phyloP scores from a whole-genome alignment of 129 eudicot genomes.

The Heracleum sosnowskyi region DNA sequence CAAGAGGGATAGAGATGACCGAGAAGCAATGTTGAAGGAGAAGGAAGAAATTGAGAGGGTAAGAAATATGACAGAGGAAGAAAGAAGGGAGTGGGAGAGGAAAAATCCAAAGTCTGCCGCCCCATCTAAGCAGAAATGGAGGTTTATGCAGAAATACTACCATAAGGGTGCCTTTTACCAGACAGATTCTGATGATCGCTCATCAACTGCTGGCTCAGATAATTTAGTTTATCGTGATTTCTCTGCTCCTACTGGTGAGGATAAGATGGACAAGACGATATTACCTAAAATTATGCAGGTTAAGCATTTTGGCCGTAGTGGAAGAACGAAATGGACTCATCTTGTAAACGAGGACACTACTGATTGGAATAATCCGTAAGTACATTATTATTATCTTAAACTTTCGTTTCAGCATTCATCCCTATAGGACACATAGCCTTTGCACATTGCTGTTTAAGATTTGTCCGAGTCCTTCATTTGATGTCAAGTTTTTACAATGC shows the following conservation, averaged over 20 bases:
- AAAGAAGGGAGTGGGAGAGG: constrained; percentile 98
- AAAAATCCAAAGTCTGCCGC: constrained; percentile 61
- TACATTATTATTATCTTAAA: not conserved
- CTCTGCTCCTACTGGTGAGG: constrained; percentile 95
- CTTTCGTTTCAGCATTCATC: not conserved
- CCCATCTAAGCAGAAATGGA: constrained; percentile 66
- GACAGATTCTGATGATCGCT: constrained; percentile 60
- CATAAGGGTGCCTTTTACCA: constrained; percentile 97
- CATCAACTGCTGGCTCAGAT: constrained; percentile 71
- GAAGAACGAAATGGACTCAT: constrained; percentile 95
- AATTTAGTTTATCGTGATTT: constrained; percentile 56
- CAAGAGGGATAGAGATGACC: constrained; percentile 88
- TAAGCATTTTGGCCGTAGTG: constrained; percentile 95
- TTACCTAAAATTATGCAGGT: constrained; percentile 97
- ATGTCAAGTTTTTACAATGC: not conserved
- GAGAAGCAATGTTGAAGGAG: constrained; percentile 84
- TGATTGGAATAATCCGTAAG: constrained; percentile 98
- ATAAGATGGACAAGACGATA: constrained; percentile 85
- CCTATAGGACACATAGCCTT: not conserved
- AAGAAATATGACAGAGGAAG: constrained; percentile 96
- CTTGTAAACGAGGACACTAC: constrained; percentile 97
- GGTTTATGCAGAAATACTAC: constrained; percentile 97
- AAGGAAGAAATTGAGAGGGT: constrained; percentile 90
- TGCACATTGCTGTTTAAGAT: not conserved
- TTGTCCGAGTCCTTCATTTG: not conserved